These are phyloP conservation scores for Penicillium brasilianum DNA, from an alignment of 2,329 filamentous ascomycete genomes.

Conservation along the genomic window DNA sequence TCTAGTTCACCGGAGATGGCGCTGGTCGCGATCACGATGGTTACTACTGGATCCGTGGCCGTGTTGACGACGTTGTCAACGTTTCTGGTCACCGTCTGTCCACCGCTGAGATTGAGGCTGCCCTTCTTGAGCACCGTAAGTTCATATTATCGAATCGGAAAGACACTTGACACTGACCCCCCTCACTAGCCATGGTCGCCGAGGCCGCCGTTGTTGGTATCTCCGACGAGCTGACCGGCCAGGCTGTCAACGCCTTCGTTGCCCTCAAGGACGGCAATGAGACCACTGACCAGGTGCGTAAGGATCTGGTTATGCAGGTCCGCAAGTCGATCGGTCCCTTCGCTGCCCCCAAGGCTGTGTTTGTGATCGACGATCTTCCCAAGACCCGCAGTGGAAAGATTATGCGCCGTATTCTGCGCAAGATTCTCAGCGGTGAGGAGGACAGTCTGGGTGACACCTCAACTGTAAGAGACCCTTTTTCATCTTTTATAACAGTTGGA, in stretches of 20 bases:
- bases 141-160: conserved; percentile 6
- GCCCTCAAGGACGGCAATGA: conserved; percentile 85
- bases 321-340: conserved; percentile 98
- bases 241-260: conserved; percentile 97
- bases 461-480: conserved; percentile 66
- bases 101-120: conserved; percentile 96
- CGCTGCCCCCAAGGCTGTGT: conserved; percentile 92
- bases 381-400: conserved; percentile 99
- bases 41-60: conserved; percentile 99
- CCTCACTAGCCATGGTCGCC: conserved; percentile 62
- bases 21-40: conserved; percentile 96
- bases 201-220: conserved; percentile 96
- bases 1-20: conserved; percentile 69
- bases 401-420: conserved; percentile 94
- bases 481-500: not conserved
- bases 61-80: conserved; percentile 98
- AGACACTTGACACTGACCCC: conserved; percentile 24
- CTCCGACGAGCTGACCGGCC: conserved; percentile 89
- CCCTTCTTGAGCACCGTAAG: conserved; percentile 84
- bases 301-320: conserved; percentile 92
- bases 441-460: conserved; percentile 93
- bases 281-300: conserved; percentile 77
- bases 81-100: conserved; percentile 95
- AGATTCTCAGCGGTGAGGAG: conserved; percentile 96
- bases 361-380: conserved; percentile 87